phyloP scores from a whole-genome alignment of 805 yeast species.

The Yamadazyma endophytica region DNA sequence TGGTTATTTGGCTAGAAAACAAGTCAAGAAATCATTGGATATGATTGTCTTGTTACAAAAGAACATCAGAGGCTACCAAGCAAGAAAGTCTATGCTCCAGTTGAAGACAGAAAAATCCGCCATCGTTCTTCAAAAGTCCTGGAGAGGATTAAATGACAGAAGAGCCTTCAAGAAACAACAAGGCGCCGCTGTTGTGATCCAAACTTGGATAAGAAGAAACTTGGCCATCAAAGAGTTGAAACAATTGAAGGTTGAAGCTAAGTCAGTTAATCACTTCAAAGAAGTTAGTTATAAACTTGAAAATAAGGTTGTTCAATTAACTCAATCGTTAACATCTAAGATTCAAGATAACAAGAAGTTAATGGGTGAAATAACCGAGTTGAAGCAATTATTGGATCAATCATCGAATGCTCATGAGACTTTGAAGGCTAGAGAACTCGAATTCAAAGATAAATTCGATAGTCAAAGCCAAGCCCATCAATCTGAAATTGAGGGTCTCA shows the following conservation, averaged over 20 bases:
- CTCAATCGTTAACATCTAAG: conserved; percentile 75
- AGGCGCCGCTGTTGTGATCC: conserved; percentile 65
- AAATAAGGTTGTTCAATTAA: conserved; percentile 94
- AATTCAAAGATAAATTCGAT: conserved; percentile 44
- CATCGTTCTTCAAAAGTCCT: conserved; percentile 61
- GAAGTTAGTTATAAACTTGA: conserved; percentile 92
- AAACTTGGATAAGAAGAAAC: conserved; percentile 72
- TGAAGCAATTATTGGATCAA: conserved; percentile 46
- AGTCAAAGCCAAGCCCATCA: conserved; percentile 45
- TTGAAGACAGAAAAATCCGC: conserved; percentile 63
- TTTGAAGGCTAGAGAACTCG: conserved; percentile 52
- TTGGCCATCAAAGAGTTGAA: conserved; percentile 64
- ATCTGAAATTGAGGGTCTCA: conserved; percentile 45
- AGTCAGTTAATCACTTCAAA: conserved; percentile 82
- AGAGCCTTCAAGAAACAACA: conserved; percentile 40
- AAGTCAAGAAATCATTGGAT: conserved; percentile 24
- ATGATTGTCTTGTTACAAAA: conserved; percentile 45
- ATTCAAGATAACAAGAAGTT: conserved; percentile 78
- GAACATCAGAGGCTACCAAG: conserved; percentile 45
- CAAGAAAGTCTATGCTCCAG: conserved; percentile 49
- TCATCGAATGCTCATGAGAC: conserved; percentile 50
- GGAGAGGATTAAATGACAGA: conserved; percentile 69
- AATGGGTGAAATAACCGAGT: conserved; percentile 51
- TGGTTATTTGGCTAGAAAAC: conserved; percentile 46
- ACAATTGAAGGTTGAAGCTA: conserved; percentile 77